Percentiles rank a stretch among this genome's conserved stretches.
These are phyloP conservation scores for Glebionis coronaria DNA, from an alignment of 129 eudicot genomes.

Conservation along the genomic window DNA sequence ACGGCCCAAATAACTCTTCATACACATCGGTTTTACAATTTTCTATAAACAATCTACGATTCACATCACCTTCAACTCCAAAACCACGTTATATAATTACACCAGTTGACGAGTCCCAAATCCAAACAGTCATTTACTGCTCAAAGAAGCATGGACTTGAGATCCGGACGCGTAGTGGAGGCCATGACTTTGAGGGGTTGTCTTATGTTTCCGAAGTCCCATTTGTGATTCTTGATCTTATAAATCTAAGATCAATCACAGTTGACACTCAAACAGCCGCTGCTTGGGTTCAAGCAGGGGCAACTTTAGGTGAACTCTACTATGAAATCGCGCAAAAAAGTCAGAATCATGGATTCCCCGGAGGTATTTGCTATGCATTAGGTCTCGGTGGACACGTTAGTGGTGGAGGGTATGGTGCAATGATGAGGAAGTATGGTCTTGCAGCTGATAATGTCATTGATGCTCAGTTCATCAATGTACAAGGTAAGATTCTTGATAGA, in stretches of 20 bases:
- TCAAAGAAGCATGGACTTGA: conserved; percentile 26
- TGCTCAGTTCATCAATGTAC: conserved; percentile 28
- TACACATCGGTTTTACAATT: conserved; percentile 35
- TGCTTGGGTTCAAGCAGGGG: conserved; percentile 49
- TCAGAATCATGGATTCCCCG: conserved; percentile 34
- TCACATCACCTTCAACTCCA: conserved; percentile 36
- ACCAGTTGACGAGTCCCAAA: conserved; percentile 33
- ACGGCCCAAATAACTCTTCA: conserved; percentile 40
- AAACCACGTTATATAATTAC: conserved; percentile 35
- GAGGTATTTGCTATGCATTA: conserved; percentile 34
- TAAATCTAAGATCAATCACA: conserved; percentile 28
- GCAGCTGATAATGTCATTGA: conserved; percentile 40
- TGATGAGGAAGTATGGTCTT: conserved; percentile 38
- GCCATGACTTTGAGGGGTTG: conserved; percentile 39
- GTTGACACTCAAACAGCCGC: conserved; percentile 29
- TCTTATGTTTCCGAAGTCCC: conserved; percentile 35
- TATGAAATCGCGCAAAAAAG: conserved; percentile 30
- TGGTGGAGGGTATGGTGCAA: conserved; percentile 38
- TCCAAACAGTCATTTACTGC: conserved; percentile 31
- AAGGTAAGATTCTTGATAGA: conserved; percentile 38
- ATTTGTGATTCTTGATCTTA: conserved; percentile 38
- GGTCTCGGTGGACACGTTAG: conserved; percentile 35
- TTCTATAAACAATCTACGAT: conserved; percentile 40
- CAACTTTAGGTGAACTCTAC: conserved; percentile 41
- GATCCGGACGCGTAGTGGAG: conserved; percentile 37